These are phyloP conservation scores for Volvox reticuliferus DNA, from an alignment of 139 green algal genomes.

Conservation along the genomic window DNA sequence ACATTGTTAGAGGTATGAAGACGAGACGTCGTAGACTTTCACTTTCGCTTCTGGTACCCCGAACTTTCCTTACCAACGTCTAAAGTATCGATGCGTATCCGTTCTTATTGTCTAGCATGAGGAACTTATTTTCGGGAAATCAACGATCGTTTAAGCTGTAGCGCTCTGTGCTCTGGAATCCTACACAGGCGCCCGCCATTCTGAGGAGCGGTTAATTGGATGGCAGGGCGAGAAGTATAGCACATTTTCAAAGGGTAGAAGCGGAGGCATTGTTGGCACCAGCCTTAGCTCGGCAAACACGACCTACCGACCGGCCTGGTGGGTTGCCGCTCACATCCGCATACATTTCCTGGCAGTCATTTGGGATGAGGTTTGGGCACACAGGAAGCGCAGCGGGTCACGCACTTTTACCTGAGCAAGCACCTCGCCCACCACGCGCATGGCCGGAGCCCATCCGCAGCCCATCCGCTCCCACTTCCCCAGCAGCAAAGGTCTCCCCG, in stretches of 20 bases:
- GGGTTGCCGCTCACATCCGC: neutral
- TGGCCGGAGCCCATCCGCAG: too few species aligned
- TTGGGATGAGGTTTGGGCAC: too few species aligned
- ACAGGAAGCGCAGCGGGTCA: too few species aligned
- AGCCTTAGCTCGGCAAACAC: slow-evolving; percentile 7
- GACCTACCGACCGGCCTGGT: neutral
- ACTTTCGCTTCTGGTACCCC: neutral
- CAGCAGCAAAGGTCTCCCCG: too few species aligned
- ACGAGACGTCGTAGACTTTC: neutral
- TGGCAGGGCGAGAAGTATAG: slow-evolving; percentile 37
- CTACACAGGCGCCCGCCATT: neutral
- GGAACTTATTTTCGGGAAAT: too few species aligned
- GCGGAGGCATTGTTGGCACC: neutral
- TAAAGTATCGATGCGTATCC: too few species aligned
- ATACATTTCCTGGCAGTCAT: too few species aligned
- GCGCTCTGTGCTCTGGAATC: neutral
- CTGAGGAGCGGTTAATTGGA: slow-evolving; percentile 35
- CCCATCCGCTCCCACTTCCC: too few species aligned
- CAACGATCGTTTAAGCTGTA: neutral
- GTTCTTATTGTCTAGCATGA: too few species aligned
- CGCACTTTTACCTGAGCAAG: too few species aligned
- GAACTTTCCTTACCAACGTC: neutral
- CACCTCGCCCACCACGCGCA: too few species aligned
- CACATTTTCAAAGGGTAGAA: neutral
- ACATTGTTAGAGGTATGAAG: neutral